A percentile compares a stretch with the other conserved stretches of the same genome.
These are phyloP conservation scores for Wickerhamomyces sp. DNA, from an alignment of 1,139 yeast genomes.

Conservation along the genomic window DNA sequence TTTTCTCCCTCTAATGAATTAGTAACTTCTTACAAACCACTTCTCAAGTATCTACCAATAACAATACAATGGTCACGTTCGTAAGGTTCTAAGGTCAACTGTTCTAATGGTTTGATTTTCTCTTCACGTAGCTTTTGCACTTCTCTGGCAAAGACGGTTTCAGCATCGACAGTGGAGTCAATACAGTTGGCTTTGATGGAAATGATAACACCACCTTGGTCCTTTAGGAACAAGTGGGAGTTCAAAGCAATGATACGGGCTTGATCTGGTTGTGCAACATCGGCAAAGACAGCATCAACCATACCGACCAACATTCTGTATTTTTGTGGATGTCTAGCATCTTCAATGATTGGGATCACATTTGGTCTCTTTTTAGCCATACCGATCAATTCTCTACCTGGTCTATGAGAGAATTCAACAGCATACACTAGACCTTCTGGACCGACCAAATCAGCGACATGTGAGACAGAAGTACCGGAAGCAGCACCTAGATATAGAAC, in stretches of 20 bases:
- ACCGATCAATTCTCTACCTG: constrained; percentile 97
- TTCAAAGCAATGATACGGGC: constrained; percentile 99
- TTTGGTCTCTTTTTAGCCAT: constrained; percentile 99
- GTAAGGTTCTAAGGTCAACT: constrained; percentile 97
- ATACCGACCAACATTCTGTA: constrained; percentile 98
- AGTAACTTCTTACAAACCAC: constrained; percentile 42
- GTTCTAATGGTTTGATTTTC: constrained; percentile 97
- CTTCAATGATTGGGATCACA: constrained; percentile 97
- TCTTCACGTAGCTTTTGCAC: constrained; percentile 98
- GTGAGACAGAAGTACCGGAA: constrained; percentile 98
- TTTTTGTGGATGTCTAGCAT: constrained; percentile 99
- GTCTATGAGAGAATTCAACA: constrained; percentile 98
- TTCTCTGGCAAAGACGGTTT: constrained; percentile 98
- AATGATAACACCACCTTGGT: constrained; percentile 96
- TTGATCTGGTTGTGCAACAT: constrained; percentile 99
- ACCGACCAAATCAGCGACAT: constrained; percentile 97
- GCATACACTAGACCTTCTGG: constrained; percentile 99
- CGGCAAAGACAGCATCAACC: constrained; percentile 98
- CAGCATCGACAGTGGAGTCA: constrained; percentile 98
- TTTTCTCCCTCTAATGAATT: background rate
- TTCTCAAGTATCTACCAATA: constrained; percentile 93
- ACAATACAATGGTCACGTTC: constrained; percentile 99
- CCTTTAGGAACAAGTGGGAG: constrained; percentile 96
- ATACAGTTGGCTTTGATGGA: constrained; percentile 99
- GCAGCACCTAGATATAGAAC: constrained; percentile 98